These are phyloP conservation scores for Chaetomiaceae sp. DNA, from an alignment of 2,329 filamentous ascomycete species.

Conservation along the genomic window DNA sequence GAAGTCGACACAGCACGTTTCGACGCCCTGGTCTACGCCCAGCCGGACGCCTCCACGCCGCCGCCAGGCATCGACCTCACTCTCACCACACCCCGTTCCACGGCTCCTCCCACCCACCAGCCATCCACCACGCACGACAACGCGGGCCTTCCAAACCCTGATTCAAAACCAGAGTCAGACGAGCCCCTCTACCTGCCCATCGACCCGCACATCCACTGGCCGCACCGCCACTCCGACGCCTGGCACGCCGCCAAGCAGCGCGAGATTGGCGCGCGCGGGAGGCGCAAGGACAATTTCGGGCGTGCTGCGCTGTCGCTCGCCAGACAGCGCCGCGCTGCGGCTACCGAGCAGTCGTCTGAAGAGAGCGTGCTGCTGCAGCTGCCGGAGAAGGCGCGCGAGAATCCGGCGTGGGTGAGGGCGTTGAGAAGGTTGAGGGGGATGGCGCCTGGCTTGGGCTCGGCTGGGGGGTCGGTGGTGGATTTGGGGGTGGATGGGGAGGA, in stretches of 20 bases:
- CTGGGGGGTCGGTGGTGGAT: no score
- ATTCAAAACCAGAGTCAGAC: constrained; percentile 17
- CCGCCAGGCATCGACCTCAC: constrained; percentile 11
- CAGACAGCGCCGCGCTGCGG: constrained; percentile 28
- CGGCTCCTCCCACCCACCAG: no score
- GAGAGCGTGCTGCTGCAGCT: no score
- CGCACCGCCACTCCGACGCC: constrained; percentile 35
- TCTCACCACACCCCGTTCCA: neutral
- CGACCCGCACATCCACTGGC: constrained; percentile 47
- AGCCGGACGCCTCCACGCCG: constrained; percentile 12
- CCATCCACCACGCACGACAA: no score
- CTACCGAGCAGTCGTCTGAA: no score
- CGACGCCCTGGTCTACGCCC: constrained; percentile 15
- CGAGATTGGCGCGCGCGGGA: constrained; percentile 44
- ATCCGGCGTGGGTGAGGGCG: constrained; percentile 41
- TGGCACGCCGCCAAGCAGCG: constrained; percentile 44
- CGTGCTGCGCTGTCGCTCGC: constrained; percentile 36
- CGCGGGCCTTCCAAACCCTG: neutral
- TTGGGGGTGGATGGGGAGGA: no score
- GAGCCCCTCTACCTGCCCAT: constrained; percentile 39
- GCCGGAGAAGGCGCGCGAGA: constrained; percentile 38
- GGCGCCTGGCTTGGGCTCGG: neutral
- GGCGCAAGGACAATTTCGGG: constrained; percentile 47
- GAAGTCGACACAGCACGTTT: constrained; percentile 7
- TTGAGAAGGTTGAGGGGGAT: constrained; percentile 26